Evolutionary conservation across 192 early-diverging fungal species (phyloP).

Genomic region (Linnemannia exigua): DNA sequence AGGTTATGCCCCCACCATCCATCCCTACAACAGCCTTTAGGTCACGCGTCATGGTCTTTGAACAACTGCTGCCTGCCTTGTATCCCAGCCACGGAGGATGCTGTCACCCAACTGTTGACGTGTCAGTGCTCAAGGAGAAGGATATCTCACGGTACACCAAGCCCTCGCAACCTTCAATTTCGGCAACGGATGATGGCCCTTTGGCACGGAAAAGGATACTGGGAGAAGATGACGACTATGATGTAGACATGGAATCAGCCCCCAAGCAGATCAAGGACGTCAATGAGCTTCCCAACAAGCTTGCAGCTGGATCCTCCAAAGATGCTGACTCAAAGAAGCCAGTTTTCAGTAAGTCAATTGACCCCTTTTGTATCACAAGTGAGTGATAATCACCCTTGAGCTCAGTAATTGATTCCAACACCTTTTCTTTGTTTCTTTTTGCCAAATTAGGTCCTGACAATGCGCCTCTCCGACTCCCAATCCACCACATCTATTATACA

Average conservation of each 20-base stretch:
- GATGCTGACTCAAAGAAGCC: not conserved
- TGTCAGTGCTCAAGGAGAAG: slow-evolving; percentile 31
- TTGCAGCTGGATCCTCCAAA: not conserved
- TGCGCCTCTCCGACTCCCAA: slow-evolving; percentile 51
- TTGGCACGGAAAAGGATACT: slow-evolving; percentile 33
- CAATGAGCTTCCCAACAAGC: not conserved
- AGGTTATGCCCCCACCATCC: slow-evolving; percentile 24
- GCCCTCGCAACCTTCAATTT: not conserved
- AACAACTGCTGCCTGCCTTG: slow-evolving; percentile 75
- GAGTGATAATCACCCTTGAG: not conserved
- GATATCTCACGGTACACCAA: slow-evolving; percentile 6
- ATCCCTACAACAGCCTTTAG: slow-evolving; percentile 71
- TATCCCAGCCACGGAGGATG: slow-evolving; percentile 61
- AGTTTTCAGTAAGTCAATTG: not conserved
- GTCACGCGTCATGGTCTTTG: slow-evolving; percentile 81
- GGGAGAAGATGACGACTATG: slow-evolving; percentile 57
- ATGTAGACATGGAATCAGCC: slow-evolving; percentile 34
- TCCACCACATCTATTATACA: slow-evolving; percentile 77
- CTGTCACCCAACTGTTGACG: slow-evolving; percentile 56
- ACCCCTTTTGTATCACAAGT: not conserved
- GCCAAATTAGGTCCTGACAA: slow-evolving; percentile 22
- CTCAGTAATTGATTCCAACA: not conserved
- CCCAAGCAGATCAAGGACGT: slow-evolving; percentile 9
- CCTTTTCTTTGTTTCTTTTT: not conserved
- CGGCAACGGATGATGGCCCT: slow-evolving; percentile 12